Evolutionary conservation across 2,329 filamentous ascomycete genomes (phyloP).

Genomic region (Sporothrix globosa): DNA sequence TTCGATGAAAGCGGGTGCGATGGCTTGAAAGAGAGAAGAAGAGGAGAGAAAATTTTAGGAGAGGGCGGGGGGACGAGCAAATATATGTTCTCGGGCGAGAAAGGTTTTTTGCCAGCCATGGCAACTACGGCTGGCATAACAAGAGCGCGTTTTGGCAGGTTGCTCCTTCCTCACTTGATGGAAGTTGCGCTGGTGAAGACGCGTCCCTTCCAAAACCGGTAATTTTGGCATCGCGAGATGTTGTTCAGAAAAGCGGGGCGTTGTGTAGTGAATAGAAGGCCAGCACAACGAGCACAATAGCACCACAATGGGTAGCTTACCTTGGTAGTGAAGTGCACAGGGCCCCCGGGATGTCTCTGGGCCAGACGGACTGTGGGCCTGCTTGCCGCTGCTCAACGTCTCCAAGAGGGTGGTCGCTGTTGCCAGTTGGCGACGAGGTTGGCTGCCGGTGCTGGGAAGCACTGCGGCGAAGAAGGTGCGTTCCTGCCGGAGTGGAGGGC

Average conservation of each 20-base stretch:
- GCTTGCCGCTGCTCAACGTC: not conserved
- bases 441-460: not conserved
- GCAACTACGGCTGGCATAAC: conserved; percentile 8
- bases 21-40: not conserved
- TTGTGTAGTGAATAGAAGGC: not conserved
- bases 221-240: conserved; percentile 16
- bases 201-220: conserved; percentile 25
- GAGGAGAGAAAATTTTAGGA: not conserved
- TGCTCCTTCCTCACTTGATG: conserved; percentile 17
- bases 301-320: conserved; percentile 7
- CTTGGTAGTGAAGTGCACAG: not conserved
- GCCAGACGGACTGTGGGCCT: not conserved
- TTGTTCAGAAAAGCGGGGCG: conserved; percentile 22
- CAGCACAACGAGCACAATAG: not conserved
- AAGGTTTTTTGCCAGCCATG: not conserved
- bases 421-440: not conserved
- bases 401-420: not conserved
- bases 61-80: not conserved
- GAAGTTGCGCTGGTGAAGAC: conserved; percentile 3
- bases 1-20: not conserved
- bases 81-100: not conserved
- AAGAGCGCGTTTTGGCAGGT: conserved; percentile 18
- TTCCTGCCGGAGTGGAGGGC: not conserved
- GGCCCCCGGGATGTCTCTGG: not conserved
- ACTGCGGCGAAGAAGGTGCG: conserved; percentile 9